These are phyloP conservation scores for Aspergillus pseudoglaucus DNA, from an alignment of 2,329 filamentous ascomycete genomes.

Conservation along the genomic window DNA sequence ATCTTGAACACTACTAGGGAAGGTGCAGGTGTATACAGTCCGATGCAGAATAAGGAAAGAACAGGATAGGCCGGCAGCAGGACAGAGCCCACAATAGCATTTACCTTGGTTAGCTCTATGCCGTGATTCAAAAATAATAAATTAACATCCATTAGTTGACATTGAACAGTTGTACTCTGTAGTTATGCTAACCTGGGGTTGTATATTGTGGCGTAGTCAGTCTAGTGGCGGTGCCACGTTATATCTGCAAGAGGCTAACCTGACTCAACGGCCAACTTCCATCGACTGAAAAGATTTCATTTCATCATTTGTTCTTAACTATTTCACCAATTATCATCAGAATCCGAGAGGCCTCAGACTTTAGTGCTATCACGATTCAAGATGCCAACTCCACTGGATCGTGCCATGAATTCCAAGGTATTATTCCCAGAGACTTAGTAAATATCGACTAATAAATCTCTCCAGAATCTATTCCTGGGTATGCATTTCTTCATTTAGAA, in stretches of 20 bases:
- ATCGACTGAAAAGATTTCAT: background rate
- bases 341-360: background rate
- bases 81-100: too few relatives aligned
- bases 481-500: slow-evolving; percentile 15
- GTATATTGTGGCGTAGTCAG: background rate
- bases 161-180: too few relatives aligned
- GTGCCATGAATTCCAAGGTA: slow-evolving; percentile 64
- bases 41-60: too few relatives aligned
- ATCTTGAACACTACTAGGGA: too few relatives aligned
- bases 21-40: too few relatives aligned
- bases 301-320: too few relatives aligned
- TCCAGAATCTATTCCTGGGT: slow-evolving; percentile 65
- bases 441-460: slow-evolving; percentile 6
- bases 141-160: too few relatives aligned
- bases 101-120: too few relatives aligned
- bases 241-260: background rate
- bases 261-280: background rate
- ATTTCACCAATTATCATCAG: background rate
- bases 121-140: too few relatives aligned
- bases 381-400: slow-evolving; percentile 66
- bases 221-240: background rate
- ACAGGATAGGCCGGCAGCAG: too few relatives aligned
- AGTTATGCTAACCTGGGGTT: too few relatives aligned
- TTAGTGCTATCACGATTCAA: slow-evolving; percentile 6
- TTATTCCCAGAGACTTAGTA: slow-evolving; percentile 5